Conservation (phyloP, 2,329 filamentous ascomycete genomes). For the Lecanoromycetidae sp. region DNA sequence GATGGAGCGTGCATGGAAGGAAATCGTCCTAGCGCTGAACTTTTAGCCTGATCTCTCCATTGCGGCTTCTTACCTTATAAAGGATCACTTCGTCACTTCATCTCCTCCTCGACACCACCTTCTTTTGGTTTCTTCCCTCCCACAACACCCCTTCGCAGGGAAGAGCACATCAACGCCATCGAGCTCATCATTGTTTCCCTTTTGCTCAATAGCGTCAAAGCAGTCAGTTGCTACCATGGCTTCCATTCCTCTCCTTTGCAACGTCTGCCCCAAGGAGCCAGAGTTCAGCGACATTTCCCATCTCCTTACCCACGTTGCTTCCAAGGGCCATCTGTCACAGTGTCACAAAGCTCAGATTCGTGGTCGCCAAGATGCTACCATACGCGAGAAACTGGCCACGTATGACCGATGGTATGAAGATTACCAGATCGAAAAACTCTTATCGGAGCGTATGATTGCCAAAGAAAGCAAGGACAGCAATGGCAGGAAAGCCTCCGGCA, state of each 20-base stretch:
- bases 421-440: conserved; percentile 57
- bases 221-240: conserved; percentile 25
- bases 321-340: conserved; percentile 79
- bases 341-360: conserved; percentile 71
- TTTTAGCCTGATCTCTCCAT: neutral
- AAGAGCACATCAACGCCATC: conserved; percentile 7
- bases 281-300: conserved; percentile 85
- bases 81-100: too few relatives aligned
- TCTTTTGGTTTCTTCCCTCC: conserved; percentile 10
- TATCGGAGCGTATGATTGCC: conserved; percentile 64
- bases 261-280: conserved; percentile 67
- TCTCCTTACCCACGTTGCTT: conserved; percentile 80
- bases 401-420: conserved; percentile 70
- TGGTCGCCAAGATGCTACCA: conserved; percentile 53
- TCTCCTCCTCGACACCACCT: conserved; percentile 19
- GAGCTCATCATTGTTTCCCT: conserved; percentile 12
- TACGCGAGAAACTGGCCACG: conserved; percentile 46
- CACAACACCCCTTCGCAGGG: conserved; percentile 5
- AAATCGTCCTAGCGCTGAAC: neutral
- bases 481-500: neutral
- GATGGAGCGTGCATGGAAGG: too few relatives aligned
- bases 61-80: neutral
- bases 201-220: neutral
- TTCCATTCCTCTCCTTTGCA: conserved; percentile 61
- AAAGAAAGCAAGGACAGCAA: conserved; percentile 57